Conservation (phyloP, 2,329 filamentous ascomycete species). For the Chrysosporium keratinophilum region DNA sequence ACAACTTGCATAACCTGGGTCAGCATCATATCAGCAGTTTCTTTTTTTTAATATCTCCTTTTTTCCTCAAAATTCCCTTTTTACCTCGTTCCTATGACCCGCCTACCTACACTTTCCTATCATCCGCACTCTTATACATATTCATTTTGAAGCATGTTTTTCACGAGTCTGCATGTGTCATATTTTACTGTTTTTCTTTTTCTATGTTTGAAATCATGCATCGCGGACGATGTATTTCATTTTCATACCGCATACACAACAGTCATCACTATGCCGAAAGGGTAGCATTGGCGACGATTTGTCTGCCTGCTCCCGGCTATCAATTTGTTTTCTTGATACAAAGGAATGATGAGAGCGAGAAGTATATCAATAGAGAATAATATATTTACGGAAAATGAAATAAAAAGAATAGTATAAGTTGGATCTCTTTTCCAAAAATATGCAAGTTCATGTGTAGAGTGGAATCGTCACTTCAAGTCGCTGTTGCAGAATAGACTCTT, state of each 20-base stretch:
- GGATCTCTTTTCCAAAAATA: background rate
- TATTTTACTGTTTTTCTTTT: background rate
- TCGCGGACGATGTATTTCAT: background rate
- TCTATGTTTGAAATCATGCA: background rate
- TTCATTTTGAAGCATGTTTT: background rate
- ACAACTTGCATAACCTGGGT: slow-evolving; percentile 4
- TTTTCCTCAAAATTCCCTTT: background rate
- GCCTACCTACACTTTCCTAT: background rate
- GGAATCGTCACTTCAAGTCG: too few relatives aligned
- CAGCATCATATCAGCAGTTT: background rate
- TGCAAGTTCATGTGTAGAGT: too few relatives aligned
- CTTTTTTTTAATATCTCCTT: background rate
- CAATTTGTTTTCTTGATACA: background rate
- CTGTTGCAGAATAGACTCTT: too few relatives aligned
- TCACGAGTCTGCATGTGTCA: background rate
- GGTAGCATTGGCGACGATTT: background rate
- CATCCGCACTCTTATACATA: background rate
- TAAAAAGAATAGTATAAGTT: background rate
- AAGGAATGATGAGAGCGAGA: background rate
- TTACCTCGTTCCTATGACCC: background rate
- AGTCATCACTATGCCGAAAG: background rate
- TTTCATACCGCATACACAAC: background rate
- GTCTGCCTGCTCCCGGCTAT: background rate
- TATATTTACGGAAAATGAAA: background rate
- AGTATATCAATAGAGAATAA: background rate